These are phyloP conservation scores for Furcasterigmium sp. DNA, from an alignment of 2,329 filamentous ascomycete genomes.

Conservation along the genomic window DNA sequence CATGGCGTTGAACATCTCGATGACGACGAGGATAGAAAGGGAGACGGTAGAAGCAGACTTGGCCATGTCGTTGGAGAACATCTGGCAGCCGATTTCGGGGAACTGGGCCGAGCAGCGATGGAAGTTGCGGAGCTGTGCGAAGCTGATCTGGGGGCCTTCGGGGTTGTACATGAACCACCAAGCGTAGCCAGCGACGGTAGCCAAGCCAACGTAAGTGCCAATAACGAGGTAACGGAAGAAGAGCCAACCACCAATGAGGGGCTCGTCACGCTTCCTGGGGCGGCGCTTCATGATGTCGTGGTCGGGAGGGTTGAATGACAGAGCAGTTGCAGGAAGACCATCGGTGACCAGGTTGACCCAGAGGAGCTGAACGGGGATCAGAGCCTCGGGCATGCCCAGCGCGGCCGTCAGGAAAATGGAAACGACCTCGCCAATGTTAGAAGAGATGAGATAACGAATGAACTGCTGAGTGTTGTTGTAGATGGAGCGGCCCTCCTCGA, in stretches of 20 bases:
- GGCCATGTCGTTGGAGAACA: conserved; percentile 82
- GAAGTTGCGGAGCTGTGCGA: conserved; percentile 87
- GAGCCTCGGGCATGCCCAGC: conserved; percentile 92
- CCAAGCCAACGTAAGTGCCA: conserved; percentile 88
- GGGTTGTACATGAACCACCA: conserved; percentile 99
- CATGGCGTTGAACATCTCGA: conserved; percentile 99
- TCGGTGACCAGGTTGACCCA: conserved; percentile 99
- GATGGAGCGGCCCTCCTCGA: conserved; percentile 95
- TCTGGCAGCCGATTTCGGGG: conserved; percentile 83
- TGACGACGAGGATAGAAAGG: conserved; percentile 86
- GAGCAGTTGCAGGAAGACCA: conserved; percentile 88
- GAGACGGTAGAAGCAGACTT: conserved; percentile 91
- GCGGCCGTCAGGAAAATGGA: conserved; percentile 98
- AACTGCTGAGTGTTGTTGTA: conserved; percentile 99
- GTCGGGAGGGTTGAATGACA: conserved; percentile 98
- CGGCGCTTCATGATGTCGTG: conserved; percentile 94
- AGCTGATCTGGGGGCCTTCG: conserved; percentile 83
- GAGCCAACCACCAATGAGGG: conserved; percentile 89
- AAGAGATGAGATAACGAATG: conserved; percentile 97
- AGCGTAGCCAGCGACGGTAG: conserved; percentile 95
- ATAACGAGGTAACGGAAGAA: conserved; percentile 98
- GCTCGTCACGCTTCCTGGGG: conserved; percentile 87
- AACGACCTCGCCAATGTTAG: conserved; percentile 98
- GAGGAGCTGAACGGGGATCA: conserved; percentile 93
- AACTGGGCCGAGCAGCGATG: conserved; percentile 85